These are phyloP conservation scores for Millerago galiae DNA, from an alignment of 805 yeast genomes.

Conservation along the genomic window DNA sequence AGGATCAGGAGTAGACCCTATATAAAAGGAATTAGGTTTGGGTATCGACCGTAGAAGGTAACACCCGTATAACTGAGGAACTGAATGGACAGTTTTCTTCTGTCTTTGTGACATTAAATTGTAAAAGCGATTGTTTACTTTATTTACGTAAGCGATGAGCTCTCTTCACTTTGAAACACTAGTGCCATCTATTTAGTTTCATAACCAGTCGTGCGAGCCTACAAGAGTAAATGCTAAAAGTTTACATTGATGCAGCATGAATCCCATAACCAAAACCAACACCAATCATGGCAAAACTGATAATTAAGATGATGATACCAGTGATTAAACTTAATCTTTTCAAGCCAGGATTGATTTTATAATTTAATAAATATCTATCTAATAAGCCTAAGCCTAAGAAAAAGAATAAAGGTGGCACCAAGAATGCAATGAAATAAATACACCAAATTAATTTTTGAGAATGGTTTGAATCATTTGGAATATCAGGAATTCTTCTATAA, in stretches of 20 bases:
- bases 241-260: conserved; percentile 1
- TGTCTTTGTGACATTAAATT: conserved; percentile 8
- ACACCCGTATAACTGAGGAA: conserved; percentile 56
- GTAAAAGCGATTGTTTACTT: not conserved
- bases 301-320: conserved; percentile 13
- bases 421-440: conserved; percentile 15
- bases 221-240: not conserved
- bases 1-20: conserved; percentile 83
- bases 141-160: not conserved
- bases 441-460: conserved; percentile 7
- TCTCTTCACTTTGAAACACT: too few relatives aligned
- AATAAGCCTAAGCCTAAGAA: conserved; percentile 22
- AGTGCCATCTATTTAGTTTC: too few relatives aligned
- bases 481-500: conserved; percentile 11
- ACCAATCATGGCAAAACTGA: conserved; percentile 33
- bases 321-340: conserved; percentile 17
- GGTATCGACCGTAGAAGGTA: conserved; percentile 59
- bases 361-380: conserved; percentile 12
- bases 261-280: conserved; percentile 34
- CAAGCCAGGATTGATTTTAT: conserved; percentile 3
- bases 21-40: conserved; percentile 55
- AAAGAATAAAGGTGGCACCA: conserved; percentile 25
- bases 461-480: not conserved
- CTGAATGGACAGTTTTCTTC: conserved; percentile 5
- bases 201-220: too few relatives aligned